Percentiles rank a stretch among this genome's conserved stretches.
phyloP scores from a whole-genome alignment of 2,329 filamentous ascomycete genomes.

The Thelonectria olida region DNA sequence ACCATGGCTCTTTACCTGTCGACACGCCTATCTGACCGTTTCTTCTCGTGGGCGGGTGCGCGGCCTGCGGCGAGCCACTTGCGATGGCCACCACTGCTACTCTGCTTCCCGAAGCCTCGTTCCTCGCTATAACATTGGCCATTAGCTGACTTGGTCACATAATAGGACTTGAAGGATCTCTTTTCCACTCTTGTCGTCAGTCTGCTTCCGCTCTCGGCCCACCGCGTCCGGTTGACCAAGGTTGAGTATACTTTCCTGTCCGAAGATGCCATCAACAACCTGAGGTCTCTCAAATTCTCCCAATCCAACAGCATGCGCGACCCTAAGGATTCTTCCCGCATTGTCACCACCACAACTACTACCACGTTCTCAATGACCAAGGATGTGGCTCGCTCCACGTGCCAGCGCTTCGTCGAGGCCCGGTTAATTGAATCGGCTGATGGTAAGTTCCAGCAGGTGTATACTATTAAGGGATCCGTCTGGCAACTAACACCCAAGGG shows the following conservation, averaged over 20 bases:
- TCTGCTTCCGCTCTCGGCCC: constrained; percentile 82
- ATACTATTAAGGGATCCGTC: constrained; percentile 89
- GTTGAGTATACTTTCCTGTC: constrained; percentile 95
- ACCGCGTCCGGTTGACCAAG: constrained; percentile 89
- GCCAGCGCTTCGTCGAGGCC: constrained; percentile 92
- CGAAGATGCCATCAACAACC: constrained; percentile 97
- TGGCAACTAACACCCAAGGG: constrained; percentile 98
- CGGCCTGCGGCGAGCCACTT: too few relatives aligned
- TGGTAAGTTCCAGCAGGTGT: constrained; percentile 81
- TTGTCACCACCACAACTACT: constrained; percentile 97
- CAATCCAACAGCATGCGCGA: constrained; percentile 99
- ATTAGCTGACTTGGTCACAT: constrained; percentile 29
- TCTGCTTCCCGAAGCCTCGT: not conserved
- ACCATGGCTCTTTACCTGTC: constrained; percentile 13
- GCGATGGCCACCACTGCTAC: constrained; percentile 29
- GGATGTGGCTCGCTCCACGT: constrained; percentile 97
- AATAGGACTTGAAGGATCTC: constrained; percentile 94
- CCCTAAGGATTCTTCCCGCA: constrained; percentile 92
- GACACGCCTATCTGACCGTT: constrained; percentile 17
- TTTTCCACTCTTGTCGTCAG: constrained; percentile 97
- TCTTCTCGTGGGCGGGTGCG: constrained; percentile 20
- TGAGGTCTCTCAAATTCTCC: constrained; percentile 96
- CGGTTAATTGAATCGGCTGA: constrained; percentile 95
- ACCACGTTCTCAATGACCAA: constrained; percentile 99
- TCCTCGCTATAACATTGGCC: not conserved